Conservation (phyloP, 345 rosid genomes). For the Erysimum cheiranthoides region DNA sequence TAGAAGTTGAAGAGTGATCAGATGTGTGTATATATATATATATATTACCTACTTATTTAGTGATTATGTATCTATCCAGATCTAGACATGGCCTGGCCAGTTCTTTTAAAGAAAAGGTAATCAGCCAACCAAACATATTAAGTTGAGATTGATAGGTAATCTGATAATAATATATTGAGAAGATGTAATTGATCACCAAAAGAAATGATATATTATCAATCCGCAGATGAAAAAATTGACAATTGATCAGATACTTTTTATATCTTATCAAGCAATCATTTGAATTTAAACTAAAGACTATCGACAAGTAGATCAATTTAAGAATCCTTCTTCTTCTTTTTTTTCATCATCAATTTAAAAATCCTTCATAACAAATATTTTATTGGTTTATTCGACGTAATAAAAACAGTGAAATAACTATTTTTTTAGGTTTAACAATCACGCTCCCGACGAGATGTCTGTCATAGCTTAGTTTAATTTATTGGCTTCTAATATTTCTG, state of each 20-base stretch:
- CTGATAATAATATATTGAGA: neutral
- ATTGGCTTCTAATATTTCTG: neutral
- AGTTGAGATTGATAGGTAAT: constrained; percentile 32
- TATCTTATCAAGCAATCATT: neutral
- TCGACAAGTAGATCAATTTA: constrained; percentile 1
- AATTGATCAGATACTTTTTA: constrained; percentile 4
- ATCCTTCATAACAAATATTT: neutral
- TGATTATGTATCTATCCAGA: constrained; percentile 14
- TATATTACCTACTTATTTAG: neutral
- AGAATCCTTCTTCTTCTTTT: neutral
- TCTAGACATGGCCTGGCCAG: constrained; percentile 13
- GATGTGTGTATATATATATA: no score
- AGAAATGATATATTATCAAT: constrained; percentile 11
- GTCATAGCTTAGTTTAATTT: neutral
- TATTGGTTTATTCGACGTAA: neutral
- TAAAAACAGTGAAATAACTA: neutral
- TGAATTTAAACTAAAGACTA: neutral
- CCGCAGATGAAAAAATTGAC: constrained; percentile 5
- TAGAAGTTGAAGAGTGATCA: no score
- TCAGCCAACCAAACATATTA: constrained; percentile 24
- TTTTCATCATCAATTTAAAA: constrained; percentile 1
- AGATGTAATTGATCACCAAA: neutral
- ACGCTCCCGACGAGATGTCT: neutral
- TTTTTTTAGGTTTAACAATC: constrained; percentile 14
- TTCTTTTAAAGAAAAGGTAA: constrained; percentile 15